Evolutionary conservation across 257 asterid genomes (phyloP), one percentile per base, ranked within the genome.

Genomic region (Misopates orontium): DNA sequence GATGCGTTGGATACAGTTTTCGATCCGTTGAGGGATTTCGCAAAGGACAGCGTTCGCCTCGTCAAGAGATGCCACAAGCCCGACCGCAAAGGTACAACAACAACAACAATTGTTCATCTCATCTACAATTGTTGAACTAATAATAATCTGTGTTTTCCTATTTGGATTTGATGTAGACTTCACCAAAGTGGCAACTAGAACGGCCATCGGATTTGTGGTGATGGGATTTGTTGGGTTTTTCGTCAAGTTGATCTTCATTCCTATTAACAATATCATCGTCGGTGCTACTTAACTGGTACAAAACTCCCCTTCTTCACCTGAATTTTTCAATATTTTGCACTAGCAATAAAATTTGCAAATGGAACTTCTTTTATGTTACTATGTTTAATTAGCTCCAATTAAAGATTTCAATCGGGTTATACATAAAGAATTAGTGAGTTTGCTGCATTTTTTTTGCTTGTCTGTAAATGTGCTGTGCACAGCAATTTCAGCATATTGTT

Each of bases 181-280:
- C 68, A 70, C 80, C 45, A 74, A 75, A 71, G 80, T 75, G n/a
- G 83, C 80, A 15, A 73, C 81, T 25, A 74, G 84, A 56, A 79
- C 84, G 45, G 81, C 81, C 25, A 76, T 79, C 52, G 81, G 81
- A 42, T 79, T 79, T 70, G 84, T 73, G 64, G 84, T 75, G 55
- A 79, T 79, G 81, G 84, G 84, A 40, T 79, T 79, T 20, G 84
- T 79, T 3, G 84, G 81, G 4, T 79, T 79, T 19, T 79, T 79
- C 67, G 83, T 78, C 36, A 78, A 78, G 73, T 28, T 78, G 58
- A 78, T 78, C 39, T 78, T 78, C 64, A 78, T 78, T 31, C 80
- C 80, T 42, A 78, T 78, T 70, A 78, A 78, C 79, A 78, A 74
- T 31, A 78, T 78, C 54, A 78, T 78, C 16, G 83, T 78, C 17